Base-by-base conservation (phyloP, 1,139 yeast genomes). In the Yamadazyma conglobata region DNA sequence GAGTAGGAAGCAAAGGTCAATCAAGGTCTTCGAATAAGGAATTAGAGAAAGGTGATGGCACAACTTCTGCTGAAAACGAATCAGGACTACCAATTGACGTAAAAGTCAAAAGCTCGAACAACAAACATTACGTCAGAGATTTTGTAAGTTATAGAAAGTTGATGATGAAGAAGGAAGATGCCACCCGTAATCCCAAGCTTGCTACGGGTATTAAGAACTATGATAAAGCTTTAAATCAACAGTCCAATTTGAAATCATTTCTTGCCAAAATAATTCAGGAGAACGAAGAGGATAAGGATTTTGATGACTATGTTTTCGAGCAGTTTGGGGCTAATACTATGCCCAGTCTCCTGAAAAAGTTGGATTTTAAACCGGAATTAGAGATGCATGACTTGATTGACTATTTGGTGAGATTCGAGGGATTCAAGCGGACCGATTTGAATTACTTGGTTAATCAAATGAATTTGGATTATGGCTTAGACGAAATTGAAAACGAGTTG, bases 401-500 rank as follows among this genome's bases (percentile, higher is more conserved):
- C 6, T 64, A 52, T 32, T 40, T 52, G 27, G 45, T 59, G 3
- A 39, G 44, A n/a, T 46, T 52, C 18, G 58, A 62, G 35, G 60
- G 62, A 6, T 66, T 65, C 34, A 32, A 45, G 3, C 33, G 33
- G 4, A 33, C 44, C 3, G 65, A 61, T 29, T 48, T 65, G 34
- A 44, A 44, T 16, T 61, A 61, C 32, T 48, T 65, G 23, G 22
- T 24, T 24, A 30, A 34, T 12, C 37, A 27, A 10, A 40, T 38
- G 6, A 48, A 52, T 24, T 44, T 64, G 32, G 69, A 65, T 42
- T 50, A 60, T 37, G 69, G 68, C 3, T 42, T 54, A 11, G 62
- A 58, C 5, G 64, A 64, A 35, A 65, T 66, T 27, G 71, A 66
- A 33, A 35, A 42, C 22, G 68, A 63, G 40, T 52, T 66, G 33